phyloP scores from a whole-genome alignment of 371 early-diverging fungal species.

The Zychaea mexicana region DNA sequence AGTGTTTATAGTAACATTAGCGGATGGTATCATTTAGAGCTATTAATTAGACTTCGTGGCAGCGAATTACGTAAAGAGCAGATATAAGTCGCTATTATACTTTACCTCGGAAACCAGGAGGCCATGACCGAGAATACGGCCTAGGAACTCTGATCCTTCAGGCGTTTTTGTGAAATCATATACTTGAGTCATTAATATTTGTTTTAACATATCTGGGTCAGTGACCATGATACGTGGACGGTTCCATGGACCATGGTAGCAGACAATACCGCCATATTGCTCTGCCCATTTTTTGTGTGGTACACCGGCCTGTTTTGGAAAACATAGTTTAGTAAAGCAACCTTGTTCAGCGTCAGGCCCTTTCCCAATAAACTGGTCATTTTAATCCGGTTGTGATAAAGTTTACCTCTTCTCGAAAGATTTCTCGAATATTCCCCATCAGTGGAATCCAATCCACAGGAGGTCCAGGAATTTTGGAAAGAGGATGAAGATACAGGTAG shows the following conservation, averaged over 20 bases:
- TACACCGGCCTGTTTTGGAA: constrained; percentile 28
- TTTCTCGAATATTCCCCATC: constrained; percentile 53
- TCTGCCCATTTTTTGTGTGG: constrained; percentile 56
- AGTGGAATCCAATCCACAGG: constrained; percentile 52
- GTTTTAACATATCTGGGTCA: constrained; percentile 52
- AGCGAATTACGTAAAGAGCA: background rate
- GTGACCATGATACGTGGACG: constrained; percentile 44
- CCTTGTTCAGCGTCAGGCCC: too few relatives aligned
- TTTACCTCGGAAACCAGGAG: background rate
- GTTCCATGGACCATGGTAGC: constrained; percentile 54
- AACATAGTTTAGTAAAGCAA: too few relatives aligned
- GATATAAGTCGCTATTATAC: too few relatives aligned
- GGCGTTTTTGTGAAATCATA: constrained; percentile 56
- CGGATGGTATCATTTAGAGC: too few relatives aligned
- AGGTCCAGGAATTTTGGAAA: constrained; percentile 63
- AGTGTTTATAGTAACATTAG: background rate
- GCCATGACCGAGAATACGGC: constrained; percentile 42
- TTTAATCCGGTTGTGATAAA: background rate
- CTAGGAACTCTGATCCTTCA: constrained; percentile 27
- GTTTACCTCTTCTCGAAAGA: constrained; percentile 46
- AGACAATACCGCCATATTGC: constrained; percentile 54
- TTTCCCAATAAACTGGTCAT: too few relatives aligned
- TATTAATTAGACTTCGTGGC: too few relatives aligned
- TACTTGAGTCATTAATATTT: constrained; percentile 51
- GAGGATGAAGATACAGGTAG: constrained; percentile 48